Evolutionary conservation across 768 basidiomycete species (phyloP).

Genomic region (Inosperma sp.): DNA sequence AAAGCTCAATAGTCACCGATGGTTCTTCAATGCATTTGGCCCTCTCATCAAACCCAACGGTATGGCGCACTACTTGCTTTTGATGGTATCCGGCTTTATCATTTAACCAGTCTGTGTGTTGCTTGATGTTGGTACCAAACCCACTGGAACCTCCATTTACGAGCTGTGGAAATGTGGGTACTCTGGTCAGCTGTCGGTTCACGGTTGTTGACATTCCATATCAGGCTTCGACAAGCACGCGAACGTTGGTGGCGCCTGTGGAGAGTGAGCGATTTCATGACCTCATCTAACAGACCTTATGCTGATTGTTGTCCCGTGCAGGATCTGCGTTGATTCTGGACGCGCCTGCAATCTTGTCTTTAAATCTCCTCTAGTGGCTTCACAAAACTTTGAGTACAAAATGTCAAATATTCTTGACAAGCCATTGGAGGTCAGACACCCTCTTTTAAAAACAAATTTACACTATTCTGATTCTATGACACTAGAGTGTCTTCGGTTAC

Average conservation of each 20-base stretch:
- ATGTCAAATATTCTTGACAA: constrained; percentile 97
- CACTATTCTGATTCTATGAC: background rate
- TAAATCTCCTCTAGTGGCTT: constrained; percentile 77
- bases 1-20: constrained; percentile 92
- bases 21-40: constrained; percentile 97
- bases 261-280: constrained; percentile 55
- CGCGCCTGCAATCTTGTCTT: constrained; percentile 67
- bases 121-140: constrained; percentile 94
- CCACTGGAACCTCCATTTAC: constrained; percentile 91
- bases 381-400: constrained; percentile 98
- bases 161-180: constrained; percentile 87
- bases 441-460: background rate
- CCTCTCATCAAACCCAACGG: constrained; percentile 84
- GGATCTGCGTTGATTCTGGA: constrained; percentile 81
- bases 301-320: constrained; percentile 21
- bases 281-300: constrained; percentile 2
- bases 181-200: constrained; percentile 6
- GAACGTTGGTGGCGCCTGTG: constrained; percentile 91
- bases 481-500: constrained; percentile 76
- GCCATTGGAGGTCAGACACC: constrained; percentile 71
- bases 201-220: constrained; percentile 18
- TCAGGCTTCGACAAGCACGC: constrained; percentile 74
- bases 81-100: constrained; percentile 5
- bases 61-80: constrained; percentile 22
- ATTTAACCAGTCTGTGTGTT: constrained; percentile 67